Evolutionary conservation across 768 basidiomycete genomes (phyloP).

Genomic region (Pulveroboletus ravenelii): DNA sequence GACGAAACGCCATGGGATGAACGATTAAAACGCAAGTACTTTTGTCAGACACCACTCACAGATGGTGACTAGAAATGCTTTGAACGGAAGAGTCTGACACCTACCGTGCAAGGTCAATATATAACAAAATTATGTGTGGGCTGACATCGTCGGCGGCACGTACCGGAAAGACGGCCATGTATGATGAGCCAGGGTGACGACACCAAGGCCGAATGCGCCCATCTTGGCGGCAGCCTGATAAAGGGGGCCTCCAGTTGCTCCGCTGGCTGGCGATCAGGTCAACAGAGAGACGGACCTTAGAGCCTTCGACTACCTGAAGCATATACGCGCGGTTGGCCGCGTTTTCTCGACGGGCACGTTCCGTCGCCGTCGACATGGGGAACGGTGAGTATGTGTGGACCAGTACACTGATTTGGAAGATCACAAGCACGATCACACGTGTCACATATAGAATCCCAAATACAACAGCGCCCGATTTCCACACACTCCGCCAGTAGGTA

Average conservation of each 20-base stretch:
- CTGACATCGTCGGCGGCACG: constrained; percentile 10
- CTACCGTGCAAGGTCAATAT: constrained; percentile 32
- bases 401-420: background rate
- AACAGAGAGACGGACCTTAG: constrained; percentile 40
- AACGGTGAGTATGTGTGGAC: background rate
- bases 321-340: constrained; percentile 56
- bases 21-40: background rate
- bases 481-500: no score
- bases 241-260: background rate
- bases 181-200: constrained; percentile 59
- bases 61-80: constrained; percentile 69
- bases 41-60: constrained; percentile 41
- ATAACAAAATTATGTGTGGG: background rate
- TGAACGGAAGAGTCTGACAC: constrained; percentile 76
- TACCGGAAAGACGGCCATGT: constrained; percentile 73
- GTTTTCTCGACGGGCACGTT: constrained; percentile 42
- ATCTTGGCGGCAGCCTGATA: constrained; percentile 50
- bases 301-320: constrained; percentile 55
- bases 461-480: no score
- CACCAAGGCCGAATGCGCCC: constrained; percentile 53
- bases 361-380: constrained; percentile 22
- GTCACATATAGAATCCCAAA: background rate
- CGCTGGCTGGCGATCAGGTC: background rate
- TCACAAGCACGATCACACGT: background rate
- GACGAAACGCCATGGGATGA: constrained; percentile 4